These are phyloP conservation scores for sunflower (Helianthus annuus) DNA, from an alignment of 129 eudicot genomes.

Conservation along the genomic window DNA sequence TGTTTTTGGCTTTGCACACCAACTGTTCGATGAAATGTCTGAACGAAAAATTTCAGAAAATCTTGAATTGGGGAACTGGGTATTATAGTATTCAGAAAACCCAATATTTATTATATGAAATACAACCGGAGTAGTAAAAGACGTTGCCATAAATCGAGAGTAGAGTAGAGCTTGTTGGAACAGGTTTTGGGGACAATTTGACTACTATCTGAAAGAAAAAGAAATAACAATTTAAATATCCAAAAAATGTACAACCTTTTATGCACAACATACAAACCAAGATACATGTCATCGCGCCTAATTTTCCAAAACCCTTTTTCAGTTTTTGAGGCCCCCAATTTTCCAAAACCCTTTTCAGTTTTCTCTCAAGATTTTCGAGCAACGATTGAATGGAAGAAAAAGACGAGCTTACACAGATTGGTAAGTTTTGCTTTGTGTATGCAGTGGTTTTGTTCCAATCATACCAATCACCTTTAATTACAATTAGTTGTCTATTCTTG, in stretches of 20 bases:
- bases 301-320: no score
- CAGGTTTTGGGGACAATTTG: not conserved
- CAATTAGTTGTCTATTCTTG: no score
- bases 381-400: constrained; percentile 33
- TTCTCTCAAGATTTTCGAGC: not conserved
- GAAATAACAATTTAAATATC: not conserved
- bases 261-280: not conserved
- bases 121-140: constrained; percentile 27
- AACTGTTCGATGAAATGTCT: constrained; percentile 40
- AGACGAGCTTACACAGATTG: constrained; percentile 30
- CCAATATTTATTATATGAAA: constrained; percentile 20
- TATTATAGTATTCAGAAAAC: constrained; percentile 13
- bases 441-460: no score
- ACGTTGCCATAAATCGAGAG: constrained; percentile 35
- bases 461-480: no score
- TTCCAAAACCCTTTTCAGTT: constrained; percentile 8
- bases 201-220: not conserved
- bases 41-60: constrained; percentile 26
- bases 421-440: constrained; percentile 16
- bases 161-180: constrained; percentile 7
- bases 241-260: not conserved
- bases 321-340: not conserved
- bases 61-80: constrained; percentile 24
- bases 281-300: not conserved
- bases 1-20: constrained; percentile 25